Evolutionary conservation across 495 filamentous ascomycete species (phyloP).

Genomic region (Podospora australis): DNA sequence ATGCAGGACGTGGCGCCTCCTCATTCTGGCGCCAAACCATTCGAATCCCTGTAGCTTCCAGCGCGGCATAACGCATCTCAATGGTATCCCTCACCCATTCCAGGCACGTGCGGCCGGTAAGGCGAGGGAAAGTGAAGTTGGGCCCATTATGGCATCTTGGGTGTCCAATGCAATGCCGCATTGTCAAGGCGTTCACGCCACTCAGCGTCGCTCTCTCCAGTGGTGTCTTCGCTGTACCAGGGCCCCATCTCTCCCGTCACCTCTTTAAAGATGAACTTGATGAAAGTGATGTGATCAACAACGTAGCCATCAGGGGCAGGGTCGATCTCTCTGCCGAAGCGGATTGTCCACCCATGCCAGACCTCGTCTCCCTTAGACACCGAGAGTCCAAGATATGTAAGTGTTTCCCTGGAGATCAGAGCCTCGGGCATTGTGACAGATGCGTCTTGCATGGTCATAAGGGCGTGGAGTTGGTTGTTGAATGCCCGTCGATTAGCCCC

Average conservation of each 20-base stretch:
- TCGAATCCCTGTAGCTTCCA: not conserved
- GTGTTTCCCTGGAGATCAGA: not conserved
- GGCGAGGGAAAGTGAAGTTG: not conserved
- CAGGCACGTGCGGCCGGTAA: not conserved
- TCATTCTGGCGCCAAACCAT: not conserved
- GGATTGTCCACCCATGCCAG: not conserved
- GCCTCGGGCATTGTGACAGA: not conserved
- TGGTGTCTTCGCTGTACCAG: no score
- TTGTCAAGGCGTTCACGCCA: not conserved
- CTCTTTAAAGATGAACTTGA: not conserved
- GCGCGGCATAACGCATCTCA: not conserved
- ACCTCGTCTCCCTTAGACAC: not conserved
- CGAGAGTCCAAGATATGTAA: not conserved
- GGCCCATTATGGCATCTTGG: not conserved
- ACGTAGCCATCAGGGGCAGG: not conserved
- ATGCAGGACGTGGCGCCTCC: not conserved
- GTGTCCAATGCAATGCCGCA: not conserved
- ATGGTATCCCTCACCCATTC: not conserved
- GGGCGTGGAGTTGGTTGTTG: no score
- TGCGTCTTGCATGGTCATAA: not conserved
- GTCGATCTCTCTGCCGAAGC: not conserved
- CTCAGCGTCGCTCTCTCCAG: not conserved
- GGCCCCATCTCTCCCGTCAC: not conserved
- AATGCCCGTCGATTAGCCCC: no score
- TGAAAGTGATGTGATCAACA: not conserved